Evolutionary conservation across 139 green algal genomes (phyloP), one percentile per base, ranked within the genome.

Genomic region (Protoeuglena noctilucae): DNA sequence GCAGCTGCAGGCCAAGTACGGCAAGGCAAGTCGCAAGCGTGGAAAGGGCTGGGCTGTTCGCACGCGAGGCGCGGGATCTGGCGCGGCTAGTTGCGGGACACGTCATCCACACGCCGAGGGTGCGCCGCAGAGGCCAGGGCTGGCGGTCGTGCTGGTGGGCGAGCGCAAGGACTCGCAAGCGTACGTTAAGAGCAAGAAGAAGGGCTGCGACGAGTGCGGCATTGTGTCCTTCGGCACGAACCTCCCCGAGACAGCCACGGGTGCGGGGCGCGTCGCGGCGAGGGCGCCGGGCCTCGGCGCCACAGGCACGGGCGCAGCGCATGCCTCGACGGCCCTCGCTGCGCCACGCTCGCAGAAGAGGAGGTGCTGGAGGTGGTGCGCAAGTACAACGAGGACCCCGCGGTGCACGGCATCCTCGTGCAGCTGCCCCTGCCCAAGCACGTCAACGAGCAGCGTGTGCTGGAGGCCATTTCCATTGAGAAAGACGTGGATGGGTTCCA

Each of bases 401-500:
- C 72, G 21, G 78, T 96, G 24, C 86, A 98, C 71, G 90, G 90
- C 53, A 91, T 98, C 34, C 76, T 98, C 27, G 81, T 98, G 54
- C 90, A 98, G 28, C 4, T 49, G n/a, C 66, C 71, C 52, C 71
- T 98, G 43, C 90, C 90, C 9, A 72, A 73, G 27, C 82, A 94
- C 74, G 87, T 98, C 3, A 75, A 94, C 59, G 90, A 93, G 56
- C 58, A 89, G 60, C 55, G 63, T 1, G 62, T 97, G 3, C 69
- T 98, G n/a, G 68, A 70, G 21, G 72, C 63, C 24, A 83, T 97
- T 28, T 72, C 68, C 40, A 62, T 87, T 0, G 64, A 77, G 16
- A 95, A 95, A 71, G 89, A 98, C 57, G 86, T 98, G 28, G 89
- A 98, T 62, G 89, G 89, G 22, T 95, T 95, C 71, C 85, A 95